These are phyloP conservation scores for Oleoguttula mirabilis DNA, from an alignment of 495 filamentous ascomycete species.

Conservation along the genomic window DNA sequence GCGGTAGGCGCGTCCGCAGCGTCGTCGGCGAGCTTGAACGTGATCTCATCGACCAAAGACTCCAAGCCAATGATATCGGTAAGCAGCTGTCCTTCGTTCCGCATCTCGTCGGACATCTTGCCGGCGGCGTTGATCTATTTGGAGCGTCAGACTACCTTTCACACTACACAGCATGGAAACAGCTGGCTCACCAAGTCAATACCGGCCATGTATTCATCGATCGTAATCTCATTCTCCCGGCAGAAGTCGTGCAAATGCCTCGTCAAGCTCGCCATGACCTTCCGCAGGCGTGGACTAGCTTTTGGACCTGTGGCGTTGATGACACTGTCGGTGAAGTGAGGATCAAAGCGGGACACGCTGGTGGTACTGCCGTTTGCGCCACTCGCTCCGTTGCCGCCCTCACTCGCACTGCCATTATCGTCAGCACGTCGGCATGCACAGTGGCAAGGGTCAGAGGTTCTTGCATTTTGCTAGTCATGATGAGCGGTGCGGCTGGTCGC, in stretches of 20 bases:
- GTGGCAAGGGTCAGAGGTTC: no score
- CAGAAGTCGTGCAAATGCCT: conserved; percentile 48
- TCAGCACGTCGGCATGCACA: no score
- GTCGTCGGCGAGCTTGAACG: conserved; percentile 47
- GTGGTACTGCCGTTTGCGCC: neutral
- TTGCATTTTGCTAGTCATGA: neutral
- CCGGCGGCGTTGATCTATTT: conserved; percentile 52
- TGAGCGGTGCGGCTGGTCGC: neutral
- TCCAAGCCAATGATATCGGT: conserved; percentile 64
- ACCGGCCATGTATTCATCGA: conserved; percentile 39
- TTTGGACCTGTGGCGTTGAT: conserved; percentile 60
- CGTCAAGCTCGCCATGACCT: conserved; percentile 43
- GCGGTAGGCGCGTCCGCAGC: conserved; percentile 46
- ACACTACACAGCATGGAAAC: no score
- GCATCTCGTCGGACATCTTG: conserved; percentile 54
- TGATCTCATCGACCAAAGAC: conserved; percentile 67
- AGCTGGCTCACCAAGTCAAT: conserved; percentile 24
- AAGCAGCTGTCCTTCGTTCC: conserved; percentile 62
- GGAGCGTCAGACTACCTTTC: no score
- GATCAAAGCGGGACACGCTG: conserved; percentile 30
- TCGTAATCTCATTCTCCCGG: conserved; percentile 45
- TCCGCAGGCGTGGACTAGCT: conserved; percentile 42
- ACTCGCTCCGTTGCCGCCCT: conserved; percentile 1
- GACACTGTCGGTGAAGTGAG: conserved; percentile 55
- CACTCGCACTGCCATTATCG: no score